Conservation (phyloP, 352 stramenopile species). For the Globisporangium solare region DNA sequence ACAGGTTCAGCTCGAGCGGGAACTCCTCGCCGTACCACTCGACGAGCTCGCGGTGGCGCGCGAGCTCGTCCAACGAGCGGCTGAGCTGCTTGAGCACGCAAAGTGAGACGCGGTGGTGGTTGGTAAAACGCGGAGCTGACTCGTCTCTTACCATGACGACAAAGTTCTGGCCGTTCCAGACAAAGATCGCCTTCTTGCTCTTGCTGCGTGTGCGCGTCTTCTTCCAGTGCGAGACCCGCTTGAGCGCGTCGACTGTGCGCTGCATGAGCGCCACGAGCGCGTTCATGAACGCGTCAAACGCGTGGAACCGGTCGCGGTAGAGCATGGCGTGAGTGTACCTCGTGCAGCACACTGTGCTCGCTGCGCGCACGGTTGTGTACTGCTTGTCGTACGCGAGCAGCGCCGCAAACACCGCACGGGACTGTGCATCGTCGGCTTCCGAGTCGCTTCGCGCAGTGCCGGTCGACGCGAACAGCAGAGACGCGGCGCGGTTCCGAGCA, state of each 20-base stretch:
- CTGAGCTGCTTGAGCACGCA: constrained; percentile 31
- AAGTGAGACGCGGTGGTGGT: no score
- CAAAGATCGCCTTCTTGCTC: constrained; percentile 19
- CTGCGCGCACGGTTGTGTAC: constrained; percentile 13
- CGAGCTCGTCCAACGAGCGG: constrained; percentile 48
- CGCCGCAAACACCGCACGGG: constrained; percentile 20
- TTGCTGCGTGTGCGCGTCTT: constrained; percentile 1
- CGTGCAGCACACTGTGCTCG: constrained; percentile 14
- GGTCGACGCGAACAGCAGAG: constrained; percentile 14
- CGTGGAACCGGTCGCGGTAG: constrained; percentile 58
- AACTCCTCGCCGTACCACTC: constrained; percentile 81
- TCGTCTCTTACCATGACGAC: constrained; percentile 30
- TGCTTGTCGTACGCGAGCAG: constrained; percentile 40
- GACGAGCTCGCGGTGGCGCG: constrained; percentile 22
- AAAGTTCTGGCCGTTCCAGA: constrained; percentile 60
- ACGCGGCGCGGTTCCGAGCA: constrained; percentile 14
- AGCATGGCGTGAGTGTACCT: constrained; percentile 37
- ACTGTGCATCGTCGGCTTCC: constrained; percentile 21
- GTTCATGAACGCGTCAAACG: constrained; percentile 44
- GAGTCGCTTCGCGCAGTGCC: not conserved
- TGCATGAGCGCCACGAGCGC: constrained; percentile 27
- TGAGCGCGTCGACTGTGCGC: constrained; percentile 26
- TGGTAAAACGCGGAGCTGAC: no score
- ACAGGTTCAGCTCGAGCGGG: constrained; percentile 57
- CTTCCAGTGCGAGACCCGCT: constrained; percentile 39